Conservation (phyloP, 1,284 basidiomycete genomes). For the Entoloma clypeatum region DNA sequence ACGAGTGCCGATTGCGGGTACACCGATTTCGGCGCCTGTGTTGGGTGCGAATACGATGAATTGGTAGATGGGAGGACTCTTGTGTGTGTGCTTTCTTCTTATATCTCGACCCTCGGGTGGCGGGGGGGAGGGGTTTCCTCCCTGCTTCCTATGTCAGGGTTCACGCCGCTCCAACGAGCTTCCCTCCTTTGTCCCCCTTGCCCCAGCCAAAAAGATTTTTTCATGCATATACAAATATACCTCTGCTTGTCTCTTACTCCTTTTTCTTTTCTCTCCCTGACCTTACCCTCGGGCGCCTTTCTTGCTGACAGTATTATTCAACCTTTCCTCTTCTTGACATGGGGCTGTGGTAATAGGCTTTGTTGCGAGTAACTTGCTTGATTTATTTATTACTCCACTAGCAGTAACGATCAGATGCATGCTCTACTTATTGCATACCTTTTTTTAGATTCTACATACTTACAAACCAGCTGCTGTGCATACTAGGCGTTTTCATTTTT, state of each 20-base stretch:
- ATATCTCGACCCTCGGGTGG: neutral
- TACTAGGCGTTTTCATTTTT: too few species aligned
- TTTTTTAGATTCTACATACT: too few species aligned
- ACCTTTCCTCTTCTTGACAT: neutral
- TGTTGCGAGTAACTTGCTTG: neutral
- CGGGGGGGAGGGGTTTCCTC: neutral
- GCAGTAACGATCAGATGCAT: neutral
- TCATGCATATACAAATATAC: conserved; percentile 8
- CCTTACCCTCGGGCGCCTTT: conserved; percentile 5
- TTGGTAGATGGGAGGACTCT: too few species aligned
- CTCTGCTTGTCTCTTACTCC: conserved; percentile 9
- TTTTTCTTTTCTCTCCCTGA: too few species aligned
- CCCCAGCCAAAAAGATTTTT: too few species aligned
- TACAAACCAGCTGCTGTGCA: too few species aligned
- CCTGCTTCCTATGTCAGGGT: neutral
- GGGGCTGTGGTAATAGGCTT: conserved; percentile 1
- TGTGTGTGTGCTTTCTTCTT: too few species aligned
- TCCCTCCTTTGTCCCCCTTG: neutral
- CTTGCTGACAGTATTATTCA: neutral
- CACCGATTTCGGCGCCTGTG: conserved; percentile 68
- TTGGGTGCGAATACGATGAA: conserved; percentile 71
- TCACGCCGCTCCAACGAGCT: neutral
- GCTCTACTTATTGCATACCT: too few species aligned
- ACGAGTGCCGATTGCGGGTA: conserved; percentile 43
- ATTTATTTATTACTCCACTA: conserved; percentile 4